Conservation (phyloP, 2,329 filamentous ascomycete species). For the Phialophora verrucosa region DNA sequence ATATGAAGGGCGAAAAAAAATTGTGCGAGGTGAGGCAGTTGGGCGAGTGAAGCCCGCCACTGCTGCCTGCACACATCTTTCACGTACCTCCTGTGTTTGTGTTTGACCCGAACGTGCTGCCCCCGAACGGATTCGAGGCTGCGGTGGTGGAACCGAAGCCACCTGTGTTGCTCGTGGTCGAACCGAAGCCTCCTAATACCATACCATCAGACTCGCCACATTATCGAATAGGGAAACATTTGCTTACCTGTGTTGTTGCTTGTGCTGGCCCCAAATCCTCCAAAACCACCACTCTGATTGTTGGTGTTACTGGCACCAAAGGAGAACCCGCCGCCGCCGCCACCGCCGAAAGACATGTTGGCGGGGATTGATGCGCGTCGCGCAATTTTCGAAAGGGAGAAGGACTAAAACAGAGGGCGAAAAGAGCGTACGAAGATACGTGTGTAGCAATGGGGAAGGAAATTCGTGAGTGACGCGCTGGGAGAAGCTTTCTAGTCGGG, state of each 20-base stretch:
- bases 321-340: constrained; percentile 31
- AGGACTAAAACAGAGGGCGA: constrained; percentile 8
- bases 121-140: constrained; percentile 37
- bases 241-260: constrained; percentile 35
- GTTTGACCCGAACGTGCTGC: constrained; percentile 34
- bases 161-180: constrained; percentile 33
- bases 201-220: constrained; percentile 19
- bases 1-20: not conserved
- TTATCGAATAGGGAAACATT: constrained; percentile 7
- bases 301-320: constrained; percentile 36
- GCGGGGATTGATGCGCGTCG: constrained; percentile 37
- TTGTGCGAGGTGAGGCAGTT: constrained; percentile 8
- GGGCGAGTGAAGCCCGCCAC: constrained; percentile 4
- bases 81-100: constrained; percentile 32
- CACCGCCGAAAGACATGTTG: constrained; percentile 39
- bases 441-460: constrained; percentile 16
- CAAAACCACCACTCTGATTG: constrained; percentile 33
- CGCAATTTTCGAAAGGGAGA: constrained; percentile 29
- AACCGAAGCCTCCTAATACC: constrained; percentile 35
- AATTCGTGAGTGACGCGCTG: constrained; percentile 32
- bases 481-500: constrained; percentile 6
- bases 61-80: constrained; percentile 3
- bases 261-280: constrained; percentile 38
- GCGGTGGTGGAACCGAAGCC: constrained; percentile 38
- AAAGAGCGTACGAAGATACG: constrained; percentile 19